Percentiles rank a stretch among this genome's conserved stretches.
Evolutionary conservation across 805 yeast species (phyloP).

Genomic region (Limtongia smithiae): DNA sequence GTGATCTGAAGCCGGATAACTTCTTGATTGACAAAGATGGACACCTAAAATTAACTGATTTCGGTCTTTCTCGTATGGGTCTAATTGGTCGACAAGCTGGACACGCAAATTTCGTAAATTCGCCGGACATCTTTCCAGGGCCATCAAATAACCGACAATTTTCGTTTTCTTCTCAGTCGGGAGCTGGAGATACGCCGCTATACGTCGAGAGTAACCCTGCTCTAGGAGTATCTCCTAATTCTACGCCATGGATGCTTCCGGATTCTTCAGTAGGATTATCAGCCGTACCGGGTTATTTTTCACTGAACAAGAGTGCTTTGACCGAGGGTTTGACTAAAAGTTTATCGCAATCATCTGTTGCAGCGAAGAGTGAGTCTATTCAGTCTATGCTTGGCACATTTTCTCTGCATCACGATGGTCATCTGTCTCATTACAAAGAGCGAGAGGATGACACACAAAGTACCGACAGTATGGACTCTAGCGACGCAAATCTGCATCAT

Average conservation of each 20-base stretch:
- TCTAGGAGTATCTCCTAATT: constrained; percentile 19
- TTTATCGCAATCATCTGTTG: background rate
- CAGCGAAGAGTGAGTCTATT: constrained; percentile 15
- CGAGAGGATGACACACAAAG: constrained; percentile 8
- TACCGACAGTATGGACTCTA: constrained; percentile 11
- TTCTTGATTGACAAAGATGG: constrained; percentile 80
- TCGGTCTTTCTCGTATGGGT: constrained; percentile 89
- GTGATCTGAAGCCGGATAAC: constrained; percentile 91
- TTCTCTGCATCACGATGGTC: constrained; percentile 8
- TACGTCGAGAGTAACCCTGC: constrained; percentile 14
- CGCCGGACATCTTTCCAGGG: constrained; percentile 24
- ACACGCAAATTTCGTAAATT: constrained; percentile 7
- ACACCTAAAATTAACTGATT: constrained; percentile 89
- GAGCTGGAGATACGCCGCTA: constrained; percentile 18
- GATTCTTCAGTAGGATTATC: constrained; percentile 5
- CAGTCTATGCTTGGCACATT: constrained; percentile 23
- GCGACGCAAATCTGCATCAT: constrained; percentile 6
- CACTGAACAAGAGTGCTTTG: constrained; percentile 13
- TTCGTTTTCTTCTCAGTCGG: constrained; percentile 19
- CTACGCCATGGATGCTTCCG: constrained; percentile 20
- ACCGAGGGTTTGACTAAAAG: constrained; percentile 6
- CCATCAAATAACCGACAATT: constrained; percentile 7
- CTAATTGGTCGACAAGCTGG: constrained; percentile 67
- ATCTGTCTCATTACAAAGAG: background rate
- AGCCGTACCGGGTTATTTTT: constrained; percentile 25